Base-by-base conservation (phyloP, 208 protist genomes). In the Leishmania turanica region DNA sequence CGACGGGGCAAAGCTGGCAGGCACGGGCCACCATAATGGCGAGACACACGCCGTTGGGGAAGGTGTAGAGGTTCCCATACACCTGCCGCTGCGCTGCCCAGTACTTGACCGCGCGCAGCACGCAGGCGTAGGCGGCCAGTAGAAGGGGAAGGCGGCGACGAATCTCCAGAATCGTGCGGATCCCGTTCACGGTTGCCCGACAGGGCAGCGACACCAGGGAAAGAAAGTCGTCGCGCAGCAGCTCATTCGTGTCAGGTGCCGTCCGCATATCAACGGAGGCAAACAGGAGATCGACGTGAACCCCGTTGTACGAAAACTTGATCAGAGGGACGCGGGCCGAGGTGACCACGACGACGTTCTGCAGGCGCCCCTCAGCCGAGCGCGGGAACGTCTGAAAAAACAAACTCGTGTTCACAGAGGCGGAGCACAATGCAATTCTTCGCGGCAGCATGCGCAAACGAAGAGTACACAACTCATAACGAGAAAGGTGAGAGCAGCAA, bases 11-110 rank as follows among this genome's bases (percentile, higher is more conserved):
- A 0, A 99, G 75, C 88, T 99, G 98, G 80, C 96, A 98, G 49
- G 96, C 93, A 40, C 96, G 92, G 9, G 98, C 98, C 42, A 98
- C 93, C 87, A 99, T 92, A 27, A 99, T 92, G 13, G 99, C 98
- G 80, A 98, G 97, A 9, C 96, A 92, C 42, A 99, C 92, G 72
- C 99, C 99, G 79, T 98, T 99, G 15, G 99, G 95, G 82, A 96
- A 99, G 21, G 98, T 96, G 77, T 99, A 95, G 2, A 97, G 82
- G 88, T 99, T 99, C 47, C 96, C 94, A 88, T 99, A 99, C 8
- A 99, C 90, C n/a, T 89, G 87, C 73, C 99, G 94, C 68, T 76
- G 77, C 77, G 87, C 87, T 0, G 95, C 95, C 93, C 95, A 98
- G 49, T 82, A 74, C 85, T 98, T 98, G 2, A 98, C 90, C 6